Conservation (phyloP, 2,329 filamentous ascomycete genomes). For the Clonostachys chloroleuca region DNA sequence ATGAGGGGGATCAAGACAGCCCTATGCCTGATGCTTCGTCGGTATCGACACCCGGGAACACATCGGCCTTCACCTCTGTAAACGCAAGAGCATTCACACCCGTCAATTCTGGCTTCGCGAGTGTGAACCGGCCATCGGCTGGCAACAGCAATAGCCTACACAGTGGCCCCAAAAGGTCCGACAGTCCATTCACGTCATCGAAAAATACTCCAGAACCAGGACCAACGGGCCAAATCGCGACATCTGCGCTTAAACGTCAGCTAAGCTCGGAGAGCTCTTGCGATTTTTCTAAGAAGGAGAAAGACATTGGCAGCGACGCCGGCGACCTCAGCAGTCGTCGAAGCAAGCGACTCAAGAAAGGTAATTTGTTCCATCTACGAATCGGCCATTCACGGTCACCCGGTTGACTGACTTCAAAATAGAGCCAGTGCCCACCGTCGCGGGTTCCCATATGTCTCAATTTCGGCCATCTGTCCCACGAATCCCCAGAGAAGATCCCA, state of each 20-base stretch:
- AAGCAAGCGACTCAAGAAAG: slow-evolving; percentile 90
- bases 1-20: slow-evolving; percentile 41
- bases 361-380: slow-evolving; percentile 14
- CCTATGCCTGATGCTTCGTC: slow-evolving; percentile 40
- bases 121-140: slow-evolving; percentile 52
- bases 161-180: slow-evolving; percentile 35
- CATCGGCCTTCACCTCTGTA: slow-evolving; percentile 56
- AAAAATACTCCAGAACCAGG: slow-evolving; percentile 64
- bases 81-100: slow-evolving; percentile 65
- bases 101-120: slow-evolving; percentile 66
- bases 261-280: slow-evolving; percentile 53
- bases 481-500: slow-evolving; percentile 49
- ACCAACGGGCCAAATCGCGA: slow-evolving; percentile 44
- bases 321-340: slow-evolving; percentile 67
- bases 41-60: slow-evolving; percentile 28
- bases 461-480: slow-evolving; percentile 78
- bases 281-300: slow-evolving; percentile 43
- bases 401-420: background rate
- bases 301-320: slow-evolving; percentile 48
- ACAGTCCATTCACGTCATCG: slow-evolving; percentile 58
- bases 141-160: slow-evolving; percentile 43
- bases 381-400: background rate
- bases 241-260: slow-evolving; percentile 72
- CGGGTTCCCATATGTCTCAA: slow-evolving; percentile 94
- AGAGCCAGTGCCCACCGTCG: slow-evolving; percentile 67